Conservation (phyloP, 108 stramenopile genomes). For the Cyclotella sp. region DNA sequence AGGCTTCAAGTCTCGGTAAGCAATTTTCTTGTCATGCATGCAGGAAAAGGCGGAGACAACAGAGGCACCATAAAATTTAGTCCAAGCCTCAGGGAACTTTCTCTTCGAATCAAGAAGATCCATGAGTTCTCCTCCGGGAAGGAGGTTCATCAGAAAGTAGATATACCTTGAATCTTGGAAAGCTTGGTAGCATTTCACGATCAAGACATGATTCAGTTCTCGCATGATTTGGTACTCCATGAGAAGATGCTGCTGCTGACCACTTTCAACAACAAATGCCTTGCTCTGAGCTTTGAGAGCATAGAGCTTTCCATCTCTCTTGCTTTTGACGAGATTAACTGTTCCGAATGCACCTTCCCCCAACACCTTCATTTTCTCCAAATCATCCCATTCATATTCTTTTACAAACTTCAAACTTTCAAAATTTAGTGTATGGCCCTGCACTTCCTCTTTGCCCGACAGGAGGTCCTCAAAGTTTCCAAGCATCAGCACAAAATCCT, state of each 20-base stretch:
- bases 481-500: constrained; percentile 68
- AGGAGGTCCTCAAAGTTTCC: constrained; percentile 65
- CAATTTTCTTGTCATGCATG: constrained; percentile 54
- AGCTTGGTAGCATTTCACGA: constrained; percentile 39
- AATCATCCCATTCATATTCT: constrained; percentile 1
- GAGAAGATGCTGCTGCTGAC: constrained; percentile 58
- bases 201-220: constrained; percentile 44
- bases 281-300: constrained; percentile 75
- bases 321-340: constrained; percentile 35
- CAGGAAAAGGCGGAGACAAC: constrained; percentile 59
- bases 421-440: neutral
- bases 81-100: constrained; percentile 50
- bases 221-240: constrained; percentile 55
- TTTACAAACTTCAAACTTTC: neutral
- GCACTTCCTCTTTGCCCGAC: constrained; percentile 23
- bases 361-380: constrained; percentile 29
- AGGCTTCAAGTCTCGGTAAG: constrained; percentile 79
- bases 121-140: constrained; percentile 68
- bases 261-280: constrained; percentile 55
- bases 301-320: constrained; percentile 36
- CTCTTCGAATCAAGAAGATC: constrained; percentile 23
- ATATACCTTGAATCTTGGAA: constrained; percentile 53
- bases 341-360: constrained; percentile 56
- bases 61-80: constrained; percentile 48
- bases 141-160: constrained; percentile 63